A percentile compares a stretch with the other conserved stretches of the same genome.
Evolutionary conservation across 345 rosid species (phyloP).

Genomic region (Iberis pinnata): DNA sequence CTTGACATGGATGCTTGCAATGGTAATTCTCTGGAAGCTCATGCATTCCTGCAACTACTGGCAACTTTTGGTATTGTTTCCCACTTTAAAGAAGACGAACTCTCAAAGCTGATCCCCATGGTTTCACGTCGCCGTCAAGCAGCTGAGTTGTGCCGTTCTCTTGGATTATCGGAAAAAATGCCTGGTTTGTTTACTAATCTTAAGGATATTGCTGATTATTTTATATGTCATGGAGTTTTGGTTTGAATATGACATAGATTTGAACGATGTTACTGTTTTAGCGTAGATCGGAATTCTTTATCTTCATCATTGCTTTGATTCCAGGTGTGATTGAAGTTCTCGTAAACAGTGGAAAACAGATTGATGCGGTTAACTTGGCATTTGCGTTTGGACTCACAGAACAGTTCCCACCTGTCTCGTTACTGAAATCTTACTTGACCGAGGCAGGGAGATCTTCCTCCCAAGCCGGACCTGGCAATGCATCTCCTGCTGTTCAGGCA

Average conservation of each 20-base stretch:
- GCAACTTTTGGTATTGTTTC: slow-evolving; percentile 86
- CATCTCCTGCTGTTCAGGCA: slow-evolving; percentile 62
- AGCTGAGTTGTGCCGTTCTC: slow-evolving; percentile 83
- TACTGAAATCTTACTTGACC: slow-evolving; percentile 76
- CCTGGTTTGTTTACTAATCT: slow-evolving; percentile 58
- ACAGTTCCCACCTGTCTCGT: slow-evolving; percentile 71
- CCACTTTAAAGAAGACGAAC: slow-evolving; percentile 60
- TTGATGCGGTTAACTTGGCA: slow-evolving; percentile 96
- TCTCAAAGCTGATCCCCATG: slow-evolving; percentile 80
- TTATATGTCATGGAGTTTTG: neutral
- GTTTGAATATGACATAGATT: slow-evolving; percentile 2
- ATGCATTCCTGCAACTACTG: slow-evolving; percentile 92
- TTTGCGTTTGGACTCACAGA: slow-evolving; percentile 86
- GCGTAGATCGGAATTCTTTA: slow-evolving; percentile 5
- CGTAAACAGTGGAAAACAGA: slow-evolving; percentile 78
- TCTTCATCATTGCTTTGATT: slow-evolving; percentile 10
- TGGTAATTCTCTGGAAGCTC: slow-evolving; percentile 99
- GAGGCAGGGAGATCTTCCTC: slow-evolving; percentile 69
- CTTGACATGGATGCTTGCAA: slow-evolving; percentile 79
- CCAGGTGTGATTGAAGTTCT: slow-evolving; percentile 83
- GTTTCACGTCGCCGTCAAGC: slow-evolving; percentile 99
- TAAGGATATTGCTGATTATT: neutral
- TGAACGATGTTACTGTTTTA: no score
- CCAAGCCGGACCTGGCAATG: slow-evolving; percentile 52
- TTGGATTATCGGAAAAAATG: slow-evolving; percentile 85